Evolutionary conservation across 371 early-diverging fungal species (phyloP).

Genomic region (Actinomortierella wolfii): DNA sequence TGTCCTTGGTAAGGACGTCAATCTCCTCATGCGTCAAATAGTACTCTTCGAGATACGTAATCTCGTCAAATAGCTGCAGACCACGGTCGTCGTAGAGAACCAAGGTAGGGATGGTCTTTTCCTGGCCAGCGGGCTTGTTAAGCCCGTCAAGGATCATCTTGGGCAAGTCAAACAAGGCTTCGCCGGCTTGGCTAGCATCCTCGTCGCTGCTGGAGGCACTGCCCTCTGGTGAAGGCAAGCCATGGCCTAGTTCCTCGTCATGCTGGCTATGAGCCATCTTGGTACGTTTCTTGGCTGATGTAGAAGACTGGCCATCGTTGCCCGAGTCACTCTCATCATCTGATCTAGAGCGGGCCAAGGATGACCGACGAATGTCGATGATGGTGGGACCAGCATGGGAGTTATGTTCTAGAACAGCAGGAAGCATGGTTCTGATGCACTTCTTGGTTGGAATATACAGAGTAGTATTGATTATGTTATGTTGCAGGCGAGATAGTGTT

Average conservation of each 20-base stretch:
- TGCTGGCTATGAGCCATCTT: too few species aligned
- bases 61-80: slow-evolving; percentile 85
- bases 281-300: too few species aligned
- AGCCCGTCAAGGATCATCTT: slow-evolving; percentile 57
- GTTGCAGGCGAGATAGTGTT: too few species aligned
- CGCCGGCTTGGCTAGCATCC: background rate
- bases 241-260: too few species aligned
- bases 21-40: slow-evolving; percentile 87
- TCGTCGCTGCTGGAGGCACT: slow-evolving; percentile 4
- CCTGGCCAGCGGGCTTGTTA: slow-evolving; percentile 24
- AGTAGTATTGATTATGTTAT: too few species aligned
- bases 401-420: too few species aligned
- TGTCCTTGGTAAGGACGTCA: slow-evolving; percentile 68
- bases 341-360: too few species aligned
- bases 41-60: slow-evolving; percentile 86
- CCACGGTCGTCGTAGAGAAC: slow-evolving; percentile 87
- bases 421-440: too few species aligned
- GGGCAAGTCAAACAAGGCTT: slow-evolving; percentile 31
- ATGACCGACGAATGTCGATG: slow-evolving; percentile 29
- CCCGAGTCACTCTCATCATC: too few species aligned
- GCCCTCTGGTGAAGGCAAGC: too few species aligned
- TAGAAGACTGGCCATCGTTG: too few species aligned
- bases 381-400: slow-evolving; percentile 20
- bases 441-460: too few species aligned
- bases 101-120: slow-evolving; percentile 68